Evolutionary conservation across 1,284 basidiomycete species (phyloP).

Genomic region (Irpex lacteus): DNA sequence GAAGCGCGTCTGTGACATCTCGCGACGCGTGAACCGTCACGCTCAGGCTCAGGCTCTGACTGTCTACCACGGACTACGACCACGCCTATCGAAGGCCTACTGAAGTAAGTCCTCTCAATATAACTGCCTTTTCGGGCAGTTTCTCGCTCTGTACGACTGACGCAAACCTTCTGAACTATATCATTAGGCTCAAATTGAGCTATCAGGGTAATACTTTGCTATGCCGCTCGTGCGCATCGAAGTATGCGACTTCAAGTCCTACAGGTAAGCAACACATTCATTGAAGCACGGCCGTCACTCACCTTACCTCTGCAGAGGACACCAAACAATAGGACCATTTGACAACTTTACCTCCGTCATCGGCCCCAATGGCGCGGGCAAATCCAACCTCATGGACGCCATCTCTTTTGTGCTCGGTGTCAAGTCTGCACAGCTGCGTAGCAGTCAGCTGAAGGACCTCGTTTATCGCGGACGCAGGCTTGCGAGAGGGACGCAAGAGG

Average conservation of each 20-base stretch:
- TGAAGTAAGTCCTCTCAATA: not conserved
- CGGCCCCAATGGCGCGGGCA: slow-evolving; percentile 98
- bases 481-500: slow-evolving; percentile 51
- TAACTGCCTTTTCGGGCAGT: not conserved
- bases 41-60: not conserved
- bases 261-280: slow-evolving; percentile 46
- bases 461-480: slow-evolving; percentile 90
- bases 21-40: not conserved
- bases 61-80: not conserved
- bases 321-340: slow-evolving; percentile 89
- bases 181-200: too few species aligned
- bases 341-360: slow-evolving; percentile 93
- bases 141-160: too few species aligned
- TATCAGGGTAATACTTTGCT: not conserved
- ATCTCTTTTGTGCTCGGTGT: slow-evolving; percentile 99
- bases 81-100: not conserved
- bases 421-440: slow-evolving; percentile 89
- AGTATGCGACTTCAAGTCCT: slow-evolving; percentile 93
- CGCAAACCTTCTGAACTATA: too few species aligned
- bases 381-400: slow-evolving; percentile 99
- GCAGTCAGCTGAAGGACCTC: slow-evolving; percentile 91
- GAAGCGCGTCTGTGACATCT: not conserved
- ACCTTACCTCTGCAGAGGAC: slow-evolving; percentile 49
- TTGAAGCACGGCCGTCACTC: slow-evolving; percentile 1
- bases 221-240: slow-evolving; percentile 84